Evolutionary conservation across 306 rosid species (phyloP).

Genomic region (Luffa aegyptiaca): DNA sequence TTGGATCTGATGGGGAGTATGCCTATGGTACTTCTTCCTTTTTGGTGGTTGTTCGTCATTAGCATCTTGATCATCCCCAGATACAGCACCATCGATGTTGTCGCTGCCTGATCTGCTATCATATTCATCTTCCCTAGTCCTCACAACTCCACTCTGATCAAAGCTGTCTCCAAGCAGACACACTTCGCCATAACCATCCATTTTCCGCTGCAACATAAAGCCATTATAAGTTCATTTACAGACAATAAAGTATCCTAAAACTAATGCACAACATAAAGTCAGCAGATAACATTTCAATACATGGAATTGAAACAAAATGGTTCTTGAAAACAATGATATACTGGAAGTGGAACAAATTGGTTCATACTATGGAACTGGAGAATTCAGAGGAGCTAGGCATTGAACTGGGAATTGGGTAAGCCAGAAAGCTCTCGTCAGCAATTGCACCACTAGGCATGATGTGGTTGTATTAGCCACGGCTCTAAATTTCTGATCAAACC

Average conservation of each 20-base stretch:
- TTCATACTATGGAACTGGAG: constrained; percentile 37
- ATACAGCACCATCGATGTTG: constrained; percentile 47
- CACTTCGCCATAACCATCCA: constrained; percentile 55
- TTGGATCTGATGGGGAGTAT: constrained; percentile 73
- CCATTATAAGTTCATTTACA: constrained; percentile 6
- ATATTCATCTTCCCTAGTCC: constrained; percentile 60
- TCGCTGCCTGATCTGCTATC: constrained; percentile 90
- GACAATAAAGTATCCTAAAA: constrained; percentile 2
- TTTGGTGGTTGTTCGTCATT: constrained; percentile 34
- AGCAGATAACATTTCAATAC: background rate
- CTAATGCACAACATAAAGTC: background rate
- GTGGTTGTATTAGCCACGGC: constrained; percentile 1
- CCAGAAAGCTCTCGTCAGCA: constrained; percentile 21
- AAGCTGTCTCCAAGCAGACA: constrained; percentile 46
- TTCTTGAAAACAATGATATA: constrained; percentile 11
- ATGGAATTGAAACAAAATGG: background rate
- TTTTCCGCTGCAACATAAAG: constrained; percentile 39
- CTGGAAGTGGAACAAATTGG: constrained; percentile 3
- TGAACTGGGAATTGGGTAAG: constrained; percentile 19
- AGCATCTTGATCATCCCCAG: constrained; percentile 71
- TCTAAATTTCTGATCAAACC: constrained; percentile 22
- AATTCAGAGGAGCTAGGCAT: constrained; percentile 25
- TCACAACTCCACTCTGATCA: constrained; percentile 38
- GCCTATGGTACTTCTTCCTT: constrained; percentile 85
- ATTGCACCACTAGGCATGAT: constrained; percentile 18